phyloP scores from a whole-genome alignment of 192 early-diverging fungal genomes.

The Piromyces finnis region DNA sequence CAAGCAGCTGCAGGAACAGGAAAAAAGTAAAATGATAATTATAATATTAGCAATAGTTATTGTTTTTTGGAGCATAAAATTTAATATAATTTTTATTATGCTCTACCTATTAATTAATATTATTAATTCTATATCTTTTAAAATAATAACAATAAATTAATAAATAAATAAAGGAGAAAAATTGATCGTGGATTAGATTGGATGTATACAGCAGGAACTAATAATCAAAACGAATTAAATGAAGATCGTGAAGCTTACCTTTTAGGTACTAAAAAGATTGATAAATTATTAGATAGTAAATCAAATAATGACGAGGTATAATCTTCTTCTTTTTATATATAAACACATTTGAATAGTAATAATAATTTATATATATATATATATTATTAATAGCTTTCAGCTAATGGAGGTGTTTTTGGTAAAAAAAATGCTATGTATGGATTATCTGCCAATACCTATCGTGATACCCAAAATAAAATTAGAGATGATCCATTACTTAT shows the following conservation, averaged over 20 bases:
- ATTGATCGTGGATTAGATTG: constrained; percentile 71
- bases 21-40: not conserved
- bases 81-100: too few species aligned
- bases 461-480: constrained; percentile 67
- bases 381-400: constrained; percentile 5
- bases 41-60: too few species aligned
- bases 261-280: constrained; percentile 73
- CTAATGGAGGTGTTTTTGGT: constrained; percentile 1
- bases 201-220: constrained; percentile 80
- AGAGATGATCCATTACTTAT: constrained; percentile 80
- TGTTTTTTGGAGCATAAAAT: too few species aligned
- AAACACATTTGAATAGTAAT: too few species aligned
- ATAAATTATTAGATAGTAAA: constrained; percentile 28
- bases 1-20: constrained; percentile 29
- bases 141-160: too few species aligned
- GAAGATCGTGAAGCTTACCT: constrained; percentile 78
- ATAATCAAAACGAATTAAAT: constrained; percentile 12
- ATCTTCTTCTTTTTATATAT: too few species aligned
- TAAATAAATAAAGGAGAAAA: constrained; percentile 17
- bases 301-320: constrained; percentile 8
- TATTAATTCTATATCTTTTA: too few species aligned
- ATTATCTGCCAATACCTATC: constrained; percentile 47
- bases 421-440: constrained; percentile 19
- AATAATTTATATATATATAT: not conserved
- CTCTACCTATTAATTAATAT: too few species aligned